Evolutionary conservation across 1,139 yeast genomes (phyloP), one percentile per base, ranked within the genome.

Genomic region (Pichia sp.): DNA sequence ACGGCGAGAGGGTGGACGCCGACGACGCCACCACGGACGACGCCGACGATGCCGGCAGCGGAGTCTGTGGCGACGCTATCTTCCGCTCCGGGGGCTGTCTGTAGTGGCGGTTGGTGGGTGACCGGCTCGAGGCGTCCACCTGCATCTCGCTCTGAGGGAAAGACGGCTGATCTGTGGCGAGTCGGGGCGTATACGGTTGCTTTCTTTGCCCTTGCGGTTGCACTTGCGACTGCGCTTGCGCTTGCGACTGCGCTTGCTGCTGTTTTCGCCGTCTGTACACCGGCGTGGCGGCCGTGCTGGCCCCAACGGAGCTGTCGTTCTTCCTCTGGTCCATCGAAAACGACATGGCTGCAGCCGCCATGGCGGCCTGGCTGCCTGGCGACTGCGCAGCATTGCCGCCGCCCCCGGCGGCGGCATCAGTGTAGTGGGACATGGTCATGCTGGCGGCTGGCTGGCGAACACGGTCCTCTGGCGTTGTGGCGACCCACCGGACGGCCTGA

Each of bases 331-430:
- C 42, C 31, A 38, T 38, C 16, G 46, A 5, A 19, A 13, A 38
- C 34, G 34, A 44, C 45, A 45, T 43, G 11, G 52, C 49, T 11
- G 63, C 62, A 4, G 68, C 67, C 0, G 67, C 67, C 45, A 55
- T 60, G 3, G 64, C 60, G 4, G 67, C 65, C 34, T 57, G 45
- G 40, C 42, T 19, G 38, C 55, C 56, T 3, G 52, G 10, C 8
- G 52, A 40, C 4, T 38, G 34, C n/a, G 29, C 26, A 8, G 4
- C 15, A 23, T 19, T 26, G 41, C 10, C 15, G 19, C 4, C 31
- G 41, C 10, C 15, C 4, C 4, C 4, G 32, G 8, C 31, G 34
- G 38, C 38, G 10, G 16, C 19, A 1, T 19, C 19, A 8, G 15
- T 30, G 46, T 45, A 38, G 19, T 16, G n/a, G 5, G 19, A 15